Evolutionary conservation across 371 early-diverging fungal genomes (phyloP), one percentile per base, ranked within the genome.

Genomic region (Amoeboaphelidium protococcarum): DNA sequence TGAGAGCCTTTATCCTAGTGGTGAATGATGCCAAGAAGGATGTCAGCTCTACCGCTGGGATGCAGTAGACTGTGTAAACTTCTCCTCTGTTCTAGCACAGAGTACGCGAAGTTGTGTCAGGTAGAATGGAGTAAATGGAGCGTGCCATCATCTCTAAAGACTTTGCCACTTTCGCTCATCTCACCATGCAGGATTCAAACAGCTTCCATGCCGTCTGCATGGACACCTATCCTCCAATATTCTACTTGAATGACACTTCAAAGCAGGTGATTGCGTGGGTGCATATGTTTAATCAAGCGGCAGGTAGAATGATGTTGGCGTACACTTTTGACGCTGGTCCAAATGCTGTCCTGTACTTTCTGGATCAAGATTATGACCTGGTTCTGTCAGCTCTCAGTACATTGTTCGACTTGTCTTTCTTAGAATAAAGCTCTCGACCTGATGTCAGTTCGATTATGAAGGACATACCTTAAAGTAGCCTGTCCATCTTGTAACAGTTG

Each of bases 161-260:
- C 58, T 96, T 92, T 64, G 68, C 76, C 48, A 49, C 63, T 1
- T 91, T 98, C 64, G 96, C 89, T 40, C 76, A 80, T 55, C 50
- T 91, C 46, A 90, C 94, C 50, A 98, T 98, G 94, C 67, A 67
- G 52, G 98, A 98, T 59, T 87, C 90, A 26, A 98, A 96, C 71
- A 87, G 88, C 62, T 92, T 98, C 80, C 98, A 98, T 59, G 85
- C 95, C 44, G 81, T 85, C 26, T 86, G 84, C 57, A 68, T 81
- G 44, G 92, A 78, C 61, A 89, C 91, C 41, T 89, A 62, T 63
- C 97, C 82, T 48, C 94, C 87, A 26, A 84, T 90, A 53, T 78
- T 81, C 48, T 95, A 97, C 62, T 58, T 92, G 63, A 91, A 82
- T 65, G 94, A 94, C 58, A 74, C 81, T 40, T 87, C 88, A 26